These are phyloP conservation scores for Fusarium keratoplasticum DNA, from an alignment of 2,329 filamentous ascomycete species.

Conservation along the genomic window DNA sequence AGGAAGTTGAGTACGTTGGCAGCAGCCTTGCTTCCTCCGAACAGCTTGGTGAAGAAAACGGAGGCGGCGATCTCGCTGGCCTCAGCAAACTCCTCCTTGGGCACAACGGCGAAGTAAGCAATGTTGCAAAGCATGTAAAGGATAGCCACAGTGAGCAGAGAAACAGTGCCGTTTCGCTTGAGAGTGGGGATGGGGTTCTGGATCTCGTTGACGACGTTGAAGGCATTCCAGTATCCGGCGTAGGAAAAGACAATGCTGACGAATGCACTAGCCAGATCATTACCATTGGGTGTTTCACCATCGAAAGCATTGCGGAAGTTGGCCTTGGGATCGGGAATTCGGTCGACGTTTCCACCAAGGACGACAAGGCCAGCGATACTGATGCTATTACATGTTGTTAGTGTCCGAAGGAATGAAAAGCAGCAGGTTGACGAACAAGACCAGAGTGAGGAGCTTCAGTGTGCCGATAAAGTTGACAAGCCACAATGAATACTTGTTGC, in stretches of 20 bases:
- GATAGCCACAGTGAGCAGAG: conserved; percentile 62
- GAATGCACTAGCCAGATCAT: conserved; percentile 59
- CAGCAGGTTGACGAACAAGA: conserved; percentile 55
- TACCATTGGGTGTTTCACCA: conserved; percentile 50
- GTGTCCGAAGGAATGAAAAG: conserved; percentile 43
- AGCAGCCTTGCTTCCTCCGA: conserved; percentile 63
- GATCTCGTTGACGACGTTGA: conserved; percentile 72
- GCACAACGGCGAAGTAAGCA: conserved; percentile 69
- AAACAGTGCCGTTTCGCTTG: conserved; percentile 60
- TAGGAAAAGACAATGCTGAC: conserved; percentile 71
- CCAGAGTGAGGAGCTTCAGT: conserved; percentile 70
- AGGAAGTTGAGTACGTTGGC: conserved; percentile 66
- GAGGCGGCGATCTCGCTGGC: conserved; percentile 67
- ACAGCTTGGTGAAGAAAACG: conserved; percentile 69
- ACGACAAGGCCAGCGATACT: conserved; percentile 71
- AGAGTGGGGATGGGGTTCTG: conserved; percentile 69
- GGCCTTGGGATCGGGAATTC: conserved; percentile 46
- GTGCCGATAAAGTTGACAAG: conserved; percentile 67
- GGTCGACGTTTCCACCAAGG: conserved; percentile 54
- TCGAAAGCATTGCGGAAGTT: conserved; percentile 53
- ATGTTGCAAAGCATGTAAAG: conserved; percentile 71
- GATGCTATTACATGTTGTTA: conserved; percentile 53
- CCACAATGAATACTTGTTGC: conserved; percentile 68
- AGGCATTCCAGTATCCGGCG: conserved; percentile 68
- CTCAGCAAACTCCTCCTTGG: conserved; percentile 62